A percentile compares a stretch with the other conserved stretches of the same genome.
phyloP scores from a whole-genome alignment of 371 early-diverging fungal genomes.

The Batkoa obscura region DNA sequence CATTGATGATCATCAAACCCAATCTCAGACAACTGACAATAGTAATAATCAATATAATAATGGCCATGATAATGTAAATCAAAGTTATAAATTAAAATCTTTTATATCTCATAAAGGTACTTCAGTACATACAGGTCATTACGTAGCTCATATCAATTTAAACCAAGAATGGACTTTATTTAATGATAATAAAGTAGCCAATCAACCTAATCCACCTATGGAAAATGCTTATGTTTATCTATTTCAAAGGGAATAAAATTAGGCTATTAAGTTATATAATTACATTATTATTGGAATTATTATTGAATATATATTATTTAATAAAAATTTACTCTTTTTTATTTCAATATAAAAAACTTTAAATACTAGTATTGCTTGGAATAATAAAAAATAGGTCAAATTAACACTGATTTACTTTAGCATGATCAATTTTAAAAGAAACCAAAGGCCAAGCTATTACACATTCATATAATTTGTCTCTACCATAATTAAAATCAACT shows the following conservation, averaged over 20 bases:
- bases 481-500: too few relatives aligned
- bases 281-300: too few relatives aligned
- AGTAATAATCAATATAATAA: background rate
- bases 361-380: too few relatives aligned
- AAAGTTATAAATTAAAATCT: slow-evolving; percentile 48
- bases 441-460: too few relatives aligned
- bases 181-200: slow-evolving; percentile 85
- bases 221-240: slow-evolving; percentile 9
- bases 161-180: slow-evolving; percentile 63
- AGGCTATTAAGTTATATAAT: background rate
- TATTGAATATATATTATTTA: too few relatives aligned
- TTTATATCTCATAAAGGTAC: slow-evolving; percentile 95
- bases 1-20: slow-evolving; percentile 1
- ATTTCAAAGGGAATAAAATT: slow-evolving; percentile 2
- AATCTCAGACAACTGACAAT: background rate
- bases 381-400: too few relatives aligned
- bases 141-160: slow-evolving; percentile 69
- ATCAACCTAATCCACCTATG: slow-evolving; percentile 6
- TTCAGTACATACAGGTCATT: slow-evolving; percentile 91
- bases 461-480: too few relatives aligned
- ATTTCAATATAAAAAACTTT: too few relatives aligned
- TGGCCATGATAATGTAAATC: slow-evolving; percentile 15
- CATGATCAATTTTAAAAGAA: too few relatives aligned
- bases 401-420: too few relatives aligned
- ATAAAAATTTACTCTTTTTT: too few relatives aligned